phyloP scores from a whole-genome alignment of 208 protist species.

The Wallacemonas sp. region DNA sequence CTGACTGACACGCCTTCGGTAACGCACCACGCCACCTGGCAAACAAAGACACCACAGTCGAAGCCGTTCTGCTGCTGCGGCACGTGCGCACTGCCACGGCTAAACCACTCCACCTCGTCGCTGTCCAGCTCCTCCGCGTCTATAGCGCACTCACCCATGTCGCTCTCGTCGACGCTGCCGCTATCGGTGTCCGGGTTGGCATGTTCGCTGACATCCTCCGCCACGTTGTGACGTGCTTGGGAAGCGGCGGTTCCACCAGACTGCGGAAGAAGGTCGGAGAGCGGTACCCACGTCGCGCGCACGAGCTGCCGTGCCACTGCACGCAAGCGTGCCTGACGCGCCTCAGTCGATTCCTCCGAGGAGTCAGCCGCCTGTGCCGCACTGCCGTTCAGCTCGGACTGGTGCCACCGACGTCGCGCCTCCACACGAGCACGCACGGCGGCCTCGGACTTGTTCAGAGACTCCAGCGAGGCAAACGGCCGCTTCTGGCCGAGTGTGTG shows the following conservation, averaged over 20 bases:
- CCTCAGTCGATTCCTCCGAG: not conserved
- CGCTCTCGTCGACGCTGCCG: not conserved
- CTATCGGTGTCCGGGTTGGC: too few species aligned
- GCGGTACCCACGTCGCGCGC: not conserved
- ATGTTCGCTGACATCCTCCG: too few species aligned
- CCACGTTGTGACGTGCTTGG: too few species aligned
- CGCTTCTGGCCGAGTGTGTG: not conserved
- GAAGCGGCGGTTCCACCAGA: not conserved
- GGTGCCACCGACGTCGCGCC: not conserved
- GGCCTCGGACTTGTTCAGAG: not conserved
- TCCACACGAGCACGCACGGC: not conserved
- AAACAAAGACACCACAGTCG: conserved; percentile 88
- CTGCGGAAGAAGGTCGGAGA: not conserved
- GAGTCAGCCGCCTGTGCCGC: not conserved
- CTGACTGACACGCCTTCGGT: conserved; percentile 48
- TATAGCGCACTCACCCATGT: not conserved
- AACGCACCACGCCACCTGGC: conserved; percentile 65
- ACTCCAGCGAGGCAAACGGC: conserved; percentile 3
- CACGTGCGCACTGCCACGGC: conserved; percentile 29
- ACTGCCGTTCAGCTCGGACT: not conserved
- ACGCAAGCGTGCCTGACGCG: not conserved
- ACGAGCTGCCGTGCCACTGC: not conserved
- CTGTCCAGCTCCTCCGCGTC: conserved; percentile 13
- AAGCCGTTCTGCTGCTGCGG: conserved; percentile 71
- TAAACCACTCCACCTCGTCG: conserved; percentile 33